Evolutionary conservation across 768 basidiomycete species (phyloP), one percentile per base, ranked within the genome.

Genomic region (Mycena rebaudengoi): DNA sequence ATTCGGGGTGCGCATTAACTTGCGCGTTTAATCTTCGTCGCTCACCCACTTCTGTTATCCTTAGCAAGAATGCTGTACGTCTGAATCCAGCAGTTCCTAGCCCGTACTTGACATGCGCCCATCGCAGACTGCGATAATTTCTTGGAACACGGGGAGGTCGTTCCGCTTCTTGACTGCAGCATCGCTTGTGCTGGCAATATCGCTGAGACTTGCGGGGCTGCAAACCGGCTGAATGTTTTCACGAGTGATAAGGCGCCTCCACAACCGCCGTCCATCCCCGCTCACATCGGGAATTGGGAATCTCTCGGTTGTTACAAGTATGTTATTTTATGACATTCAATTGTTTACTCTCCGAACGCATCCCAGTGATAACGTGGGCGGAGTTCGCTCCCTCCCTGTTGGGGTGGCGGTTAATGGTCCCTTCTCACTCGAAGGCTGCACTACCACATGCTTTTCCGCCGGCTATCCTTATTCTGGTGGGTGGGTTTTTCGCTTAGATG

Each of bases 241-340:
- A 86, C 81, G 82, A 90, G 82, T 64, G 90, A 90, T 21, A 74
- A 75, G 29, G 57, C 80, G 11, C 87, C 91, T 26, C 86, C 91
- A 8, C 68, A 86, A 0, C 74, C 84, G 11, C 90, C 91, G 0
- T 65, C 75, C 18, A 86, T 85, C 26, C 81, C 84, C 0, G 80
- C 84, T 2, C 84, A 73, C 49, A 83, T 89, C 43, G 91, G 89
- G 4, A 80, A 83, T 32, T 93, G 91, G 91, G 73, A 76, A 3
- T 88, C 87, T 0, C 81, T 92, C 23, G 92, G 92, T 16, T 94
- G 92, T 72, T 92, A 84, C 78, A 88, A 78, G 91, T 89, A 66
- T 60, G 81, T 69, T n/a, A n/a, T n/a, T n/a, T n/a, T n/a, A n/a
- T n/a, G n/a, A n/a, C n/a, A n/a, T 21, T 33, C 25, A 33, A 29